Evolutionary conservation across 2,329 filamentous ascomycete species (phyloP), one percentile per base, ranked within the genome.

Genomic region (Claviceps pazoutovae): DNA sequence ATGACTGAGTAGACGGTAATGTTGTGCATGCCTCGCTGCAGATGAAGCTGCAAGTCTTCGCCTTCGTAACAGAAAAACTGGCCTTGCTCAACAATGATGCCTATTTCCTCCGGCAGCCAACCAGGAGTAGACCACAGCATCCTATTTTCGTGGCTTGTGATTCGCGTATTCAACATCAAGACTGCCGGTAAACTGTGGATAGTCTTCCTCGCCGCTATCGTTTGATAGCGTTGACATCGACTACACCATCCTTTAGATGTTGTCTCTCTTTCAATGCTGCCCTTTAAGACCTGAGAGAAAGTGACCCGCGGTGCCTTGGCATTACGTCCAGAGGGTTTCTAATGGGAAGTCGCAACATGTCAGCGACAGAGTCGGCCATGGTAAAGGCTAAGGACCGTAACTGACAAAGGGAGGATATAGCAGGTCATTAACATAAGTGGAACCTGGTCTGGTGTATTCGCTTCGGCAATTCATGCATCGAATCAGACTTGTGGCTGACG

Each of bases 11-110:
- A 98, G 0, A 97, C 84, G 13, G 83, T 81, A 48, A 97, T 86
- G 49, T 85, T 83, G 53, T 90, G 86, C 6, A 84, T 83, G 21
- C 86, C 86, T 36, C 85, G 79, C 61, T 91, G 84, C 21, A 94
- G 69, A 59, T 93, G 87, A 47, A 86, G 69, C 62, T 84, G 84
- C 57, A 98, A 68, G 60, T 97, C 90, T 50, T 95, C 84, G 2
- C 93, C 91, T 66, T 98, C 90, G 57, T 89, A 97, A 66, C 90
- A 96, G 67, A 88, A 90, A 62, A 97, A 87, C 62, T 95, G 87
- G n/a, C 88, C 88, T 60, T 87, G 81, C 54, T 94, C 87, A 53
- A 95, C 80, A 53, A 95, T 87, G 61, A 98, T 80, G 39, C 93
- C 93, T 60, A 98, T 90, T 64, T 97, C 89, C 62, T 93, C 86